These are phyloP conservation scores for Sporothrix protearum DNA, from an alignment of 2,329 filamentous ascomycete species.

Conservation along the genomic window DNA sequence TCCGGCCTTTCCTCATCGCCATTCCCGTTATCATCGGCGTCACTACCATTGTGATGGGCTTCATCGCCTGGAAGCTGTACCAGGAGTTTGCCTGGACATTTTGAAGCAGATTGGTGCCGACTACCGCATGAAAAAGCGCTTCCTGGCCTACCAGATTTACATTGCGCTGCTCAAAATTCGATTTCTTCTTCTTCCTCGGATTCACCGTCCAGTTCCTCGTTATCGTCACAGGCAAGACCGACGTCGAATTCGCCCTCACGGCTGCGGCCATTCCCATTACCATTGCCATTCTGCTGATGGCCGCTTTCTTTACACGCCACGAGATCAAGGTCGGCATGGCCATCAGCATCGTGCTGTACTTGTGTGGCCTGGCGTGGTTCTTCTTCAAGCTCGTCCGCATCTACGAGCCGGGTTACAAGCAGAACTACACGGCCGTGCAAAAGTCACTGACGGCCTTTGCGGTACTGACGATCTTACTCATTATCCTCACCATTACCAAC, in stretches of 20 bases:
- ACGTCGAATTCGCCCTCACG: slow-evolving; percentile 79
- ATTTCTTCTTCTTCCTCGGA: slow-evolving; percentile 99
- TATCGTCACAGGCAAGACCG: slow-evolving; percentile 67
- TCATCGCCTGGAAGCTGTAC: slow-evolving; percentile 90
- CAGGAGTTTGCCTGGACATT: slow-evolving; percentile 98
- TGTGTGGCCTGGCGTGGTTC: slow-evolving; percentile 89
- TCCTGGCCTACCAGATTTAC: slow-evolving; percentile 97
- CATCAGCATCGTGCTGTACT: slow-evolving; percentile 75
- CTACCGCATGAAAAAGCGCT: slow-evolving; percentile 92
- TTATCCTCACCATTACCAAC: slow-evolving; percentile 83
- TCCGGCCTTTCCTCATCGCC: slow-evolving; percentile 75
- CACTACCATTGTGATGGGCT: slow-evolving; percentile 67
- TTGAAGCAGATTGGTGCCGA: slow-evolving; percentile 99
- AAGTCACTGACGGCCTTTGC: slow-evolving; percentile 90
- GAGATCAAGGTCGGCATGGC: slow-evolving; percentile 80
- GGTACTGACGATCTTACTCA: slow-evolving; percentile 83
- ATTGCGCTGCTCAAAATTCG: slow-evolving; percentile 98
- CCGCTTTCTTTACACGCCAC: slow-evolving; percentile 77
- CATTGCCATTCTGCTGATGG: slow-evolving; percentile 79
- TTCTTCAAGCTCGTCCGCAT: slow-evolving; percentile 97
- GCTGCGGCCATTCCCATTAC: slow-evolving; percentile 88
- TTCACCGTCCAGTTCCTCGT: slow-evolving; percentile 98
- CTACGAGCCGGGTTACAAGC: slow-evolving; percentile 62
- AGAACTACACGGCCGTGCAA: slow-evolving; percentile 71
- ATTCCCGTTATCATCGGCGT: slow-evolving; percentile 81